phyloP scores from a whole-genome alignment of 176 grass and related monocot species.

The Aegilops bicornis region DNA sequence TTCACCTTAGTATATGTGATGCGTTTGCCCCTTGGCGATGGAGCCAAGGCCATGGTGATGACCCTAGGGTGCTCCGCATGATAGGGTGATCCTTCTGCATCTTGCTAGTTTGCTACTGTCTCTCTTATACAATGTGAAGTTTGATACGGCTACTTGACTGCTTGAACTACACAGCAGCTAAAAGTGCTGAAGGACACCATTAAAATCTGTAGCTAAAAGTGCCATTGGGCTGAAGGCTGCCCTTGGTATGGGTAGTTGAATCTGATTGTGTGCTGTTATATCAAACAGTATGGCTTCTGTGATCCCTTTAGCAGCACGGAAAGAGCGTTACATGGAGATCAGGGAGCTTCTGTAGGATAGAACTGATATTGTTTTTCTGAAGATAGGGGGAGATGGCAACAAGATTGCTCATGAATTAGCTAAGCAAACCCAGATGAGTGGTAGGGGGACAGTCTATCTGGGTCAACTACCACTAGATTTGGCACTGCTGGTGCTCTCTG shows the following conservation, averaged over 20 bases:
- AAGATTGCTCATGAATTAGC: neutral
- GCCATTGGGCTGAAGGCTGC: too few species aligned
- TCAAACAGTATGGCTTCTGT: neutral
- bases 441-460: too few species aligned
- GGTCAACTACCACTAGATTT: too few species aligned
- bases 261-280: too few species aligned
- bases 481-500: too few species aligned
- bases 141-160: conserved; percentile 3
- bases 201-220: neutral
- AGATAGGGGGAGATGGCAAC: neutral
- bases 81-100: neutral
- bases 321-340: neutral
- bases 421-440: neutral
- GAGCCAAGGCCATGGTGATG: neutral
- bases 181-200: conserved; percentile 12
- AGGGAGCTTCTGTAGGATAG: neutral
- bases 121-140: neutral
- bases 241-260: too few species aligned
- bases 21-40: neutral
- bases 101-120: neutral
- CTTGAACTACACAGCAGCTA: conserved; percentile 18
- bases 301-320: neutral
- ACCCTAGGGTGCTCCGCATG: neutral
- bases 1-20: neutral
- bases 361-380: neutral